These are phyloP conservation scores for Dillenia suffruticosa DNA, from an alignment of 164 flowering plant genomes.

Conservation along the genomic window DNA sequence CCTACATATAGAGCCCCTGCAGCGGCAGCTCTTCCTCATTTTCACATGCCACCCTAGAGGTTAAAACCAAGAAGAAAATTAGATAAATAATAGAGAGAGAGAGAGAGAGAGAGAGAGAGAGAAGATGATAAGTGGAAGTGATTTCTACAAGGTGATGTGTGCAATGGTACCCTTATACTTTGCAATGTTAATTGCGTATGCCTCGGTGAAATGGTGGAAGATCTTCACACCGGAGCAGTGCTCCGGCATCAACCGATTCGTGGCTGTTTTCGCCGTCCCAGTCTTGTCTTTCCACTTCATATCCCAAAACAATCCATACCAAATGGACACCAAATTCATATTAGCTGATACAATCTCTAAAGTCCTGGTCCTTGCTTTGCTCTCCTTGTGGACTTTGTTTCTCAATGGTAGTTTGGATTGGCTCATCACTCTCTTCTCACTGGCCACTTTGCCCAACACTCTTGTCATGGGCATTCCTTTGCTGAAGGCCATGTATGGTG, in stretches of 20 bases:
- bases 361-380: conserved; percentile 29
- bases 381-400: conserved; percentile 30
- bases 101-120: not conserved
- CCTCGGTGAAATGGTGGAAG: conserved; percentile 55
- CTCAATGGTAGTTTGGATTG: conserved; percentile 34
- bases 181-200: conserved; percentile 51
- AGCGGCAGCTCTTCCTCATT: too few species aligned
- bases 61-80: too few species aligned
- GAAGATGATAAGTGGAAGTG: conserved; percentile 42
- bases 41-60: too few species aligned
- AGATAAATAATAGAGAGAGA: too few species aligned
- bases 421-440: conserved; percentile 51
- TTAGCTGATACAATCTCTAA: conserved; percentile 48
- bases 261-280: conserved; percentile 56
- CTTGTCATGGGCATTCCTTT: conserved; percentile 64
- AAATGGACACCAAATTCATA: conserved; percentile 50
- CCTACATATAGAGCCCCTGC: too few species aligned
- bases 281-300: conserved; percentile 61
- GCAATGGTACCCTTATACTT: conserved; percentile 58
- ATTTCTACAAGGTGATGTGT: conserved; percentile 54
- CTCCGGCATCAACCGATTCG: conserved; percentile 58
- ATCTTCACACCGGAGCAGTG: conserved; percentile 53
- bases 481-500: conserved; percentile 55
- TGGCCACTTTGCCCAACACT: conserved; percentile 52
- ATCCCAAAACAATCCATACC: conserved; percentile 49